Evolutionary conservation across 352 stramenopile species (phyloP).

Genomic region (Pythium aquatile): DNA sequence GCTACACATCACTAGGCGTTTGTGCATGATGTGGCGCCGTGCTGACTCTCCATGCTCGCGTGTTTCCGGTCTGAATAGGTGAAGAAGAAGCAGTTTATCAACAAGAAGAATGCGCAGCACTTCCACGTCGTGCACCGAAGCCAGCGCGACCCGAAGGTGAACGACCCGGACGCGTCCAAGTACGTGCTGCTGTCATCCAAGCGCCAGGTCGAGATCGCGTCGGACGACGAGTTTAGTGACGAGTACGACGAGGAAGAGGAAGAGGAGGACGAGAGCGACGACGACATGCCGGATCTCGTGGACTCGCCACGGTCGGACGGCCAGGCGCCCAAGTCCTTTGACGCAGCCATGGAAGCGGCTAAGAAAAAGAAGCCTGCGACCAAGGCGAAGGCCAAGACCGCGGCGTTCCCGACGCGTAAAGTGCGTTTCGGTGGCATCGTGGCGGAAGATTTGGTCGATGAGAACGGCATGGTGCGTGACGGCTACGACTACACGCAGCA

Average conservation of each 20-base stretch:
- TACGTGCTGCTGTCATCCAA: constrained; percentile 79
- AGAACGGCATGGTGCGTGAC: constrained; percentile 88
- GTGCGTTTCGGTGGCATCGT: constrained; percentile 65
- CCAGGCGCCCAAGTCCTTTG: constrained; percentile 13
- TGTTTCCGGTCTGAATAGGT: constrained; percentile 15
- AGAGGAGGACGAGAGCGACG: constrained; percentile 27
- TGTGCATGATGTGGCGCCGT: no score
- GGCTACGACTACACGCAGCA: constrained; percentile 93
- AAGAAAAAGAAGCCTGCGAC: constrained; percentile 19
- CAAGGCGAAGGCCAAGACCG: constrained; percentile 22
- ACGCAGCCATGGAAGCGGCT: constrained; percentile 15
- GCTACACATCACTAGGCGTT: neutral
- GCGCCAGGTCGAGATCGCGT: constrained; percentile 57
- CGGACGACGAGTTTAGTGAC: constrained; percentile 45
- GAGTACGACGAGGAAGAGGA: constrained; percentile 31
- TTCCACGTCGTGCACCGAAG: constrained; percentile 87
- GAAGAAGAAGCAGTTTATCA: constrained; percentile 82
- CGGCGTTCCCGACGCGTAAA: constrained; percentile 51
- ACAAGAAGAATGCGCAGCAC: constrained; percentile 85
- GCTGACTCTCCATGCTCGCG: neutral
- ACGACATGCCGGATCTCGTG: constrained; percentile 24
- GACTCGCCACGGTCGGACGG: constrained; percentile 17
- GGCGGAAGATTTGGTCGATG: constrained; percentile 79
- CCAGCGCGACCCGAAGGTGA: constrained; percentile 74
- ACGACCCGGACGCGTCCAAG: constrained; percentile 82